phyloP scores from a whole-genome alignment of 306 rosid genomes.

The Coriaria nepalensis region DNA sequence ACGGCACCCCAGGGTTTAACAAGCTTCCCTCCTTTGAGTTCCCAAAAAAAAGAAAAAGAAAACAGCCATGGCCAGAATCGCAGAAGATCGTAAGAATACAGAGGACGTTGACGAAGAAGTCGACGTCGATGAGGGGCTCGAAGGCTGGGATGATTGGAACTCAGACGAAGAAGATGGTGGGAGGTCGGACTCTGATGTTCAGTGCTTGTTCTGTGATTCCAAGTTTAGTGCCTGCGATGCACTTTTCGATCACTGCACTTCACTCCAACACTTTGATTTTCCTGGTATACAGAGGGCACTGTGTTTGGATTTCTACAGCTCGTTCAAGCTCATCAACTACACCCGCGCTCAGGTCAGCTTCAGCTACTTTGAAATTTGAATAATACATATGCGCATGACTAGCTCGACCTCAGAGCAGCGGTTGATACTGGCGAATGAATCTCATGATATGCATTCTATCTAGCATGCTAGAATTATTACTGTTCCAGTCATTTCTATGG shows the following conservation, averaged over 20 bases:
- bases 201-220: constrained; percentile 69
- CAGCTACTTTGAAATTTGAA: background rate
- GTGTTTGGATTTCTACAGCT: constrained; percentile 55
- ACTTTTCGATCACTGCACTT: constrained; percentile 49
- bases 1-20: no score
- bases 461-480: background rate
- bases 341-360: constrained; percentile 53
- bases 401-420: background rate
- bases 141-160: constrained; percentile 59
- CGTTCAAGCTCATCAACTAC: constrained; percentile 70
- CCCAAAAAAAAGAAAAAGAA: no score
- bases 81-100: background rate
- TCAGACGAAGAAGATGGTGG: constrained; percentile 30
- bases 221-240: constrained; percentile 21
- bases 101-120: constrained; percentile 11
- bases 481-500: constrained; percentile 1
- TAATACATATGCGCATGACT: background rate
- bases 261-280: constrained; percentile 56
- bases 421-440: background rate
- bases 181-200: constrained; percentile 20
- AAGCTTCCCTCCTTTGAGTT: no score
- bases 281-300: constrained; percentile 22
- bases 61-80: no score
- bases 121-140: constrained; percentile 14
- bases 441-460: background rate